These are phyloP conservation scores for Cynanchum wilfordii DNA, from an alignment of 257 asterid species.

Conservation along the genomic window DNA sequence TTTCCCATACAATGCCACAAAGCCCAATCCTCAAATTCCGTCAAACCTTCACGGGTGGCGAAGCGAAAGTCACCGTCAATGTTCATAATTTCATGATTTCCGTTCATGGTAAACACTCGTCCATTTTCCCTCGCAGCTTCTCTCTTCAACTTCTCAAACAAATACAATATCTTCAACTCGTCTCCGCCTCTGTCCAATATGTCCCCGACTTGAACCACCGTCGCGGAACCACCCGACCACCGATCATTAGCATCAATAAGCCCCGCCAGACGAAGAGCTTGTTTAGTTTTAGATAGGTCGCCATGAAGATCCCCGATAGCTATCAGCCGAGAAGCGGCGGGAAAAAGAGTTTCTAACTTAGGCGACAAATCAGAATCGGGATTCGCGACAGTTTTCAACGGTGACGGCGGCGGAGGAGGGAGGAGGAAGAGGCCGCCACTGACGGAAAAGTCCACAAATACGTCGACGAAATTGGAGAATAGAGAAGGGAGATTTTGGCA, in stretches of 20 bases:
- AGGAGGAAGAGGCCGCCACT: conserved; percentile 71
- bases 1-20: conserved; percentile 60
- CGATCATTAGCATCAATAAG: conserved; percentile 52
- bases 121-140: conserved; percentile 60
- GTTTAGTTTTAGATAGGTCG: conserved; percentile 71
- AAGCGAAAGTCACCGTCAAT: conserved; percentile 74
- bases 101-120: conserved; percentile 74
- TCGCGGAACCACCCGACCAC: conserved; percentile 81
- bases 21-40: conserved; percentile 74
- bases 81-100: conserved; percentile 92
- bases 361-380: background rate
- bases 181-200: conserved; percentile 91
- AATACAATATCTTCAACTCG: conserved; percentile 72
- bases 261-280: conserved; percentile 64
- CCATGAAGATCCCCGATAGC: conserved; percentile 97
- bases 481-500: conserved; percentile 57
- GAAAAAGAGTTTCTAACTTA: conserved; percentile 46
- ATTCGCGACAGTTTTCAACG: background rate
- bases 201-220: conserved; percentile 90
- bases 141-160: conserved; percentile 58
- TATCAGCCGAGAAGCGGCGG: conserved; percentile 64
- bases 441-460: conserved; percentile 85
- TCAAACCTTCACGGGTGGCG: conserved; percentile 45
- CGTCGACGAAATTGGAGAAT: conserved; percentile 63
- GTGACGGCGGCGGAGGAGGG: conserved; percentile 27